Base-by-base conservation (phyloP, 148 eudicot genomes). In the Dysphania ambrosioides region DNA sequence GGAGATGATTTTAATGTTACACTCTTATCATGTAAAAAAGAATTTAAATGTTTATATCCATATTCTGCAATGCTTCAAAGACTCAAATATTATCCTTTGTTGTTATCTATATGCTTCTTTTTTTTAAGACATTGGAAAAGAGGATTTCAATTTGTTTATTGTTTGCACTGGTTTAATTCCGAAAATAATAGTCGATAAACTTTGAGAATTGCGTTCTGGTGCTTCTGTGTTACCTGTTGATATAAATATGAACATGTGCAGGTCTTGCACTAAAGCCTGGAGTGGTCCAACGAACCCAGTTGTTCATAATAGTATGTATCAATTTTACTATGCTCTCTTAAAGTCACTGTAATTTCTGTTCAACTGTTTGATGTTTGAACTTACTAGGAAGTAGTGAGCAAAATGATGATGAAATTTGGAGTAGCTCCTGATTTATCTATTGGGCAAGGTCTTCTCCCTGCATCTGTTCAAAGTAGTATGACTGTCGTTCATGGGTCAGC, bases 221-320 rank as follows among this genome's bases (percentile, higher is more conserved):
- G 32, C 32, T 49, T 80, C 41, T 44, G 26, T 60, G 30, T 56
- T 70, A 42, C 68, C 38, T 69, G 68, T 71, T 41, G 36, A 73
- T 68, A 36, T 63, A 23, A 6, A 67, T 73, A 59, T 81, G 73
- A 40, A 34, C 75, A 36, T 82, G 31, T 72, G 65, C 82, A 95
- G 99, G 99, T 75, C 83, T 95, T 77, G 96, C 94, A 72, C 70
- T 92, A 80, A 95, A 95, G 87, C 99, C 97, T 55, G 88, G 92
- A 56, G 97, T 89, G 53, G 76, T 92, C 59, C 79, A 85, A 74
- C 93, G 82, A 76, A 85, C 90, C 79, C 99, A 95, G 63, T 82
- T 87, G 56, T 80, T 71, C 72, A 67, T 84, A 59, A 75, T 86
- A 71, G 97, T 92, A 92, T 70, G 86, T 83, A 57, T 68, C 64